phyloP scores from a whole-genome alignment of 768 basidiomycete species.

The Suillus alpinus region DNA sequence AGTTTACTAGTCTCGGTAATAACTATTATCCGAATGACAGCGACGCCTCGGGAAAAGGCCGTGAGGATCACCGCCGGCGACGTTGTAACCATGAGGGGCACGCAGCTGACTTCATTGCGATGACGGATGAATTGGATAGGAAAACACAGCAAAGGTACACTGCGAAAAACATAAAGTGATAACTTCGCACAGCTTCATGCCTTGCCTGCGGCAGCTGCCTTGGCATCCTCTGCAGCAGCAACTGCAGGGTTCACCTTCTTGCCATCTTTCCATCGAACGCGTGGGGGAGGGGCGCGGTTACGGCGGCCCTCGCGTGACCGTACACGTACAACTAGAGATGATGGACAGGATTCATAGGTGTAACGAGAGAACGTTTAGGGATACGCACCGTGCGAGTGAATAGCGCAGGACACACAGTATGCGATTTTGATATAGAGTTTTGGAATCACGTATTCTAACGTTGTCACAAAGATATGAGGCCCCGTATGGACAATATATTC shows the following conservation, averaged over 20 bases:
- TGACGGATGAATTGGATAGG: background rate
- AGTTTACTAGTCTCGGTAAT: too few relatives aligned
- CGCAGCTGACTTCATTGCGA: background rate
- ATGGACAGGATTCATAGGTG: background rate
- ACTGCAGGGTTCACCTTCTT: conserved; percentile 98
- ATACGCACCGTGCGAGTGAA: conserved; percentile 92
- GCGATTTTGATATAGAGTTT: conserved; percentile 98
- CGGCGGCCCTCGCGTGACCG: conserved; percentile 93
- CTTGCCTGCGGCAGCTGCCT: conserved; percentile 53
- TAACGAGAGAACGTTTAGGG: conserved; percentile 3
- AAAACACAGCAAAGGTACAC: conserved; percentile 15
- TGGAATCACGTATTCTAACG: conserved; percentile 87
- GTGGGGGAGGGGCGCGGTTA: conserved; percentile 96
- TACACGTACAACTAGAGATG: conserved; percentile 86
- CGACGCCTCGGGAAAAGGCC: too few relatives aligned
- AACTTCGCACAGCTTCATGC: conserved; percentile 37
- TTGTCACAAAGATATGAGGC: background rate
- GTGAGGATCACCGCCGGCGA: too few relatives aligned
- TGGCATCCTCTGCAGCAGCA: conserved; percentile 86
- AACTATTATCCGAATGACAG: background rate
- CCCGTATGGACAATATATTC: background rate
- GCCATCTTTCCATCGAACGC: conserved; percentile 92
- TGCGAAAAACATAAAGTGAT: conserved; percentile 9
- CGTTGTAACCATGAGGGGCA: too few relatives aligned
- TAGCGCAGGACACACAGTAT: conserved; percentile 98